A percentile compares a stretch with the other conserved stretches of the same genome.
These are phyloP conservation scores for Xylaria curta DNA, from an alignment of 495 filamentous ascomycete species.

Conservation along the genomic window DNA sequence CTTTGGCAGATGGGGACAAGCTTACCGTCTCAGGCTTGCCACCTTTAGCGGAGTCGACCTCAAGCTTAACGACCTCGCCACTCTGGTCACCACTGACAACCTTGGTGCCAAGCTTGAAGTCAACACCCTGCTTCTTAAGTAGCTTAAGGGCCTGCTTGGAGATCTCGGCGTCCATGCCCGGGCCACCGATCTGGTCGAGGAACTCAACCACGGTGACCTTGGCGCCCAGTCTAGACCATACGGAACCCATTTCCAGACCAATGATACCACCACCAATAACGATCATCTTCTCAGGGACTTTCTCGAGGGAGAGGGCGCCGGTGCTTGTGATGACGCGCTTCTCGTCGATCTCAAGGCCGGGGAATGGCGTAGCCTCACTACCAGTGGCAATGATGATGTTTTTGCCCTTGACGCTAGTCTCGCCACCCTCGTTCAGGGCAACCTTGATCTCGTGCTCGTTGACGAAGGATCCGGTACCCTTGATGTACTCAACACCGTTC, in stretches of 20 bases:
- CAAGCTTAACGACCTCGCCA: conserved; percentile 75
- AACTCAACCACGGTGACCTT: conserved; percentile 98
- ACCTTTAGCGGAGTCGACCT: conserved; percentile 91
- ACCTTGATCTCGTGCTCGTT: conserved; percentile 93
- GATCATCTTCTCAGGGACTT: conserved; percentile 96
- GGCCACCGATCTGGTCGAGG: conserved; percentile 93
- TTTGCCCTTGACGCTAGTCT: conserved; percentile 81
- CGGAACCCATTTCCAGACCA: conserved; percentile 97
- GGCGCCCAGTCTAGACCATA: conserved; percentile 91
- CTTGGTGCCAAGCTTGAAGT: conserved; percentile 98
- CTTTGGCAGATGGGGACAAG: conserved; percentile 23
- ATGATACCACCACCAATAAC: conserved; percentile 99
- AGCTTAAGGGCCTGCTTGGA: conserved; percentile 92
- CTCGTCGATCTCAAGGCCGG: conserved; percentile 94
- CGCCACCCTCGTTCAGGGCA: conserved; percentile 86
- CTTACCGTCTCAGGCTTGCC: conserved; percentile 90
- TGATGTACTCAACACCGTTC: conserved; percentile 96
- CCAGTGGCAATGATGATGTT: conserved; percentile 98
- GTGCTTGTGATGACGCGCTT: conserved; percentile 96
- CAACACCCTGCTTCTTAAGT: conserved; percentile 94
- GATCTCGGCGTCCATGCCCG: conserved; percentile 96
- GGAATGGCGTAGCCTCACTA: conserved; percentile 93
- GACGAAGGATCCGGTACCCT: conserved; percentile 84
- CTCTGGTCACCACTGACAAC: conserved; percentile 83
- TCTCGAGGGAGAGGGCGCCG: conserved; percentile 83